Percentiles rank a stretch among this genome's conserved stretches.
Evolutionary conservation across 345 rosid species (phyloP).

Genomic region (Fremontodendron californicum): DNA sequence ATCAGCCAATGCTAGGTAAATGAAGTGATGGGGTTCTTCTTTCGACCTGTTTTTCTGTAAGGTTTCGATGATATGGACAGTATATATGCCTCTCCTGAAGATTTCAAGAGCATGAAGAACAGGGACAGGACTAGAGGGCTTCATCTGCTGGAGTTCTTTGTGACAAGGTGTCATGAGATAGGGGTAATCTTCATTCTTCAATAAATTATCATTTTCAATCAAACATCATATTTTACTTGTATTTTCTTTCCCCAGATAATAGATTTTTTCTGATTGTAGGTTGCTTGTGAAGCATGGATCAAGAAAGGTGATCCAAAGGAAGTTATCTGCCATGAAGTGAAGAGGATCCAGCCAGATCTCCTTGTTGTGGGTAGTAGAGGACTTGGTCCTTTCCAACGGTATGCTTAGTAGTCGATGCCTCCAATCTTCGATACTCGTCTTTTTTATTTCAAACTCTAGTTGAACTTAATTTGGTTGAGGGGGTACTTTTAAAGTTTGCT

Average conservation of each 20-base stretch:
- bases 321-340: conserved; percentile 86
- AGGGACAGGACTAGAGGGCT: conserved; percentile 69
- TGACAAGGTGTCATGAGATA: conserved; percentile 63
- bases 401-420: conserved; percentile 9
- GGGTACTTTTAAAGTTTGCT: background rate
- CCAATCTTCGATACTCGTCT: background rate
- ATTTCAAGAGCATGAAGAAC: conserved; percentile 50
- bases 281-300: conserved; percentile 87
- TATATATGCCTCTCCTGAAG: conserved; percentile 82
- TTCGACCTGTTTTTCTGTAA: conserved; percentile 13
- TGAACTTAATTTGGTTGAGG: background rate
- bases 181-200: conserved; percentile 51
- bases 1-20: background rate
- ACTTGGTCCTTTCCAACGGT: conserved; percentile 95
- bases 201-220: background rate
- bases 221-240: background rate
- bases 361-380: conserved; percentile 91
- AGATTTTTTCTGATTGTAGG: conserved; percentile 35
- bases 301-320: conserved; percentile 86
- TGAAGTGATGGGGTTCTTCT: background rate
- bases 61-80: conserved; percentile 91
- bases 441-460: background rate
- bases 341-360: conserved; percentile 70
- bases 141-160: conserved; percentile 85
- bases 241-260: background rate